Evolutionary conservation across 2,329 filamentous ascomycete genomes (phyloP).

Genomic region (Coniochaeta sp.): DNA sequence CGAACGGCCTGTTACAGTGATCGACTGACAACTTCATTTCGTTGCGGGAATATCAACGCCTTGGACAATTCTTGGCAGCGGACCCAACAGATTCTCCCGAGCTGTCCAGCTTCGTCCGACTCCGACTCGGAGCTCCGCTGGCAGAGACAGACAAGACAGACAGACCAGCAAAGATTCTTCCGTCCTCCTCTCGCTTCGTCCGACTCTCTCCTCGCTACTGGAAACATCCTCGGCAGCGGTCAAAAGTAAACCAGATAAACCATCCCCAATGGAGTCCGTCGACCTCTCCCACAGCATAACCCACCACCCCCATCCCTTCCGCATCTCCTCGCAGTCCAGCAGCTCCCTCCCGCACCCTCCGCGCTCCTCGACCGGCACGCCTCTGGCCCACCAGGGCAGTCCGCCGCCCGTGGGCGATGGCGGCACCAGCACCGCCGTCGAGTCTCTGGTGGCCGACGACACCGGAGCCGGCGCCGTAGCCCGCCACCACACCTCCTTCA

Average conservation of each 20-base stretch:
- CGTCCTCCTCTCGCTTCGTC: not conserved
- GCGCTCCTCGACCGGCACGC: constrained; percentile 4
- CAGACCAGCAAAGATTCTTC: not conserved
- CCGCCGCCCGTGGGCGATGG: not conserved
- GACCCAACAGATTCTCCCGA: not conserved
- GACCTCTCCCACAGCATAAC: constrained; percentile 33
- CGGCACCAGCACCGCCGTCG: constrained; percentile 4
- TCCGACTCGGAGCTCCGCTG: not conserved
- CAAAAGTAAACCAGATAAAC: not conserved
- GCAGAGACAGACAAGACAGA: too few species aligned
- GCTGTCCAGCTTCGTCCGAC: not conserved
- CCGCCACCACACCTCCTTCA: constrained; percentile 13
- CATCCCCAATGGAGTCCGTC: constrained; percentile 27
- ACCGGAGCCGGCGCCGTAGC: constrained; percentile 5
- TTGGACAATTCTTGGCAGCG: not conserved
- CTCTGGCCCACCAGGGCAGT: not conserved
- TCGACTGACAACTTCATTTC: not conserved
- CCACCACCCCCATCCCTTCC: constrained; percentile 37
- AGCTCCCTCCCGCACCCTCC: constrained; percentile 18
- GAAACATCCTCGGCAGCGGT: not conserved
- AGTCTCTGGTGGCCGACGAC: not conserved
- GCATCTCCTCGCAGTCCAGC: constrained; percentile 23
- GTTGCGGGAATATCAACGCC: not conserved
- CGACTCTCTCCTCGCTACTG: too few species aligned
- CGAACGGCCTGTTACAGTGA: too few species aligned